phyloP scores from a whole-genome alignment of 306 rosid species.

The Dryas alaskensis region DNA sequence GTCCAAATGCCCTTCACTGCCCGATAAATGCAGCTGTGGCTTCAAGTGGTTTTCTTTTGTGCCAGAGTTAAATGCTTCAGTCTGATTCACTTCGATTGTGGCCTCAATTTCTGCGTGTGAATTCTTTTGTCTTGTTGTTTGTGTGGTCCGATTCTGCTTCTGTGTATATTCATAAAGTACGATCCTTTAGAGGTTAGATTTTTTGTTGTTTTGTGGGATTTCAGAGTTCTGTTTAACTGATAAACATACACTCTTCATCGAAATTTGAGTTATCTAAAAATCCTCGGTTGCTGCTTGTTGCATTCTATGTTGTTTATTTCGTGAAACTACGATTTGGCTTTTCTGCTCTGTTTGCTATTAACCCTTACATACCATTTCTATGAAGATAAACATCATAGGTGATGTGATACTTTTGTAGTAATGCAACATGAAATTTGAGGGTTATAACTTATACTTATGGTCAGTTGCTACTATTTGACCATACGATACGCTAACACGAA shows the following conservation, averaged over 20 bases:
- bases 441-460: too few relatives aligned
- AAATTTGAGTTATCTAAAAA: too few relatives aligned
- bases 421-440: too few relatives aligned
- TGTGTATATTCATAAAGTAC: not conserved
- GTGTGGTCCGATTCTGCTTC: not conserved
- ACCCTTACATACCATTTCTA: not conserved
- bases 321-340: not conserved
- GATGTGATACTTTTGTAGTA: too few relatives aligned
- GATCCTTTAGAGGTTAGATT: not conserved
- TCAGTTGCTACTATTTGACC: too few relatives aligned
- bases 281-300: too few relatives aligned
- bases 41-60: constrained; percentile 87
- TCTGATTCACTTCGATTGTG: constrained; percentile 8
- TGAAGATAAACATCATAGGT: too few relatives aligned
- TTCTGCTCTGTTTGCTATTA: not conserved
- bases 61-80: constrained; percentile 57
- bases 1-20: constrained; percentile 70
- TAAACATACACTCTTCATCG: too few relatives aligned
- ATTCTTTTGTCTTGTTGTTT: not conserved
- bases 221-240: not conserved
- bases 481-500: too few relatives aligned
- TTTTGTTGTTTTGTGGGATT: not conserved
- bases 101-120: not conserved
- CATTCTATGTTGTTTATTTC: not conserved
- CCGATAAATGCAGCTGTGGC: constrained; percentile 78